phyloP scores from a whole-genome alignment of 2,329 filamentous ascomycete species.

The Hypoxylon rubiginosum region DNA sequence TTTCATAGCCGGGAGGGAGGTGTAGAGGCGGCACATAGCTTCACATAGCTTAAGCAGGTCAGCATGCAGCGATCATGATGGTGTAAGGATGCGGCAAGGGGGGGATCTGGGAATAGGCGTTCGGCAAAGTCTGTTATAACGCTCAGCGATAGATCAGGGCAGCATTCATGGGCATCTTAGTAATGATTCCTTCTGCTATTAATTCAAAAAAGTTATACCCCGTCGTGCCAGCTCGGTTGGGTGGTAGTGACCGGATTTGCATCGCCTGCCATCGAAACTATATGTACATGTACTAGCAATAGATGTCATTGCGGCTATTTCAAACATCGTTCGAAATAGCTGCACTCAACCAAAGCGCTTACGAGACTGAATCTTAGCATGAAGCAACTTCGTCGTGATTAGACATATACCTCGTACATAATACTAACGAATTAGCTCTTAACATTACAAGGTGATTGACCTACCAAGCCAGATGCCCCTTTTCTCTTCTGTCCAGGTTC shows the following conservation, averaged over 20 bases:
- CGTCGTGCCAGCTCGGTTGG: neutral
- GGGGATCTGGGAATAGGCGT: neutral
- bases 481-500: too few relatives aligned
- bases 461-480: too few relatives aligned
- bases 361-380: too few relatives aligned
- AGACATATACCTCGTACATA: too few relatives aligned
- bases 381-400: too few relatives aligned
- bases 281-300: too few relatives aligned
- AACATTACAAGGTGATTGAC: too few relatives aligned
- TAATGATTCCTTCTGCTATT: neutral
- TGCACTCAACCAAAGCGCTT: too few relatives aligned
- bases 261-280: neutral
- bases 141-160: neutral
- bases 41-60: too few relatives aligned
- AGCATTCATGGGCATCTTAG: slow-evolving; percentile 1
- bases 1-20: neutral
- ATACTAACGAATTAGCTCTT: too few relatives aligned
- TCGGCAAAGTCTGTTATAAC: neutral
- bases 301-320: too few relatives aligned
- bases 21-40: neutral
- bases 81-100: neutral
- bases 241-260: neutral
- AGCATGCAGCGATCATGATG: neutral
- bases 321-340: too few relatives aligned
- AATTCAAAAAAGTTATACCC: neutral